phyloP scores from a whole-genome alignment of 768 basidiomycete species.

The Kwoniella botswanensis region DNA sequence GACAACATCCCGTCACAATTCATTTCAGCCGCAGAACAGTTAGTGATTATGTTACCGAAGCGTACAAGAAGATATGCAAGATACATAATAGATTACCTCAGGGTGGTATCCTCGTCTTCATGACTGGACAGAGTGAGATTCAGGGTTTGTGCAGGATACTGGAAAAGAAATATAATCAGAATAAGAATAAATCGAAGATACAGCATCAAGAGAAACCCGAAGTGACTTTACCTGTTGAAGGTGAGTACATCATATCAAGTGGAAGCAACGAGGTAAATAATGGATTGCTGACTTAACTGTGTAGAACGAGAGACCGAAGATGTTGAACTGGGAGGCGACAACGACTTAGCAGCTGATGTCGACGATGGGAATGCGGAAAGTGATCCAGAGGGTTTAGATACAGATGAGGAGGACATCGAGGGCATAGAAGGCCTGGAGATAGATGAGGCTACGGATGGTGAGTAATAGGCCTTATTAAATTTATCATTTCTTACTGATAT shows the following conservation, averaged over 20 bases:
- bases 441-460: conserved; percentile 50
- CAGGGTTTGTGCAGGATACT: conserved; percentile 78
- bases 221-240: conserved; percentile 18
- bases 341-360: conserved; percentile 60
- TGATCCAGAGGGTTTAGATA: conserved; percentile 68
- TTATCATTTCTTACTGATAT: not conserved
- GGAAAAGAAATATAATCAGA: conserved; percentile 74
- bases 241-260: conserved; percentile 1
- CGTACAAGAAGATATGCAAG: conserved; percentile 84
- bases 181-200: conserved; percentile 60
- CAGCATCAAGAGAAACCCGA: conserved; percentile 7
- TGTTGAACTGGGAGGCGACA: conserved; percentile 62
- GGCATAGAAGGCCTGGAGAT: conserved; percentile 55
- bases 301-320: conserved; percentile 60
- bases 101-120: conserved; percentile 90
- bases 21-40: conserved; percentile 89
- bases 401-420: conserved; percentile 69
- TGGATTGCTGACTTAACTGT: conserved; percentile 23
- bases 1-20: conserved; percentile 92
- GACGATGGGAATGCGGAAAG: conserved; percentile 68
- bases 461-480: conserved; percentile 5
- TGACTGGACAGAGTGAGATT: conserved; percentile 97
- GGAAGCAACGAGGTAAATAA: not conserved
- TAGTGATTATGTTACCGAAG: conserved; percentile 86
- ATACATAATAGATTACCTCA: conserved; percentile 91